Evolutionary conservation across 2,329 filamentous ascomycete genomes (phyloP).

Genomic region (Lasiodiplodia sp.): DNA sequence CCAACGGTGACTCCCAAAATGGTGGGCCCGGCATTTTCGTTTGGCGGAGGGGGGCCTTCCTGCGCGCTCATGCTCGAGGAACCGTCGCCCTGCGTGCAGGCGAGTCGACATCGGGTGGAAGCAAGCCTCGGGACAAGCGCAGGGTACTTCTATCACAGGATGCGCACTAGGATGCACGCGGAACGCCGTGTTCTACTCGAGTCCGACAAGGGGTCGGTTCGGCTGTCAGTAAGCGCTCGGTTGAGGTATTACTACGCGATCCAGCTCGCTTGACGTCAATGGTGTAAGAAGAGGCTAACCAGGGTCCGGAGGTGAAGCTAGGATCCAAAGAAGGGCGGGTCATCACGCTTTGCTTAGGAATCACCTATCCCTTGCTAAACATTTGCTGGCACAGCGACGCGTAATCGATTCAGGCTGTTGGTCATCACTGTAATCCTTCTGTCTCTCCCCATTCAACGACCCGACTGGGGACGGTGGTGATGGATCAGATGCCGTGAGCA

Average conservation of each 20-base stretch:
- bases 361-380: not conserved
- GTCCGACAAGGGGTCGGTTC: not conserved
- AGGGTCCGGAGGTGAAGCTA: not conserved
- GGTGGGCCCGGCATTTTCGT: conserved; percentile 47
- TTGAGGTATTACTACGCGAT: not conserved
- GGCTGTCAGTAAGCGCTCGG: not conserved
- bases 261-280: not conserved
- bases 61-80: not conserved
- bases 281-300: not conserved
- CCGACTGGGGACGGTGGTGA: not conserved
- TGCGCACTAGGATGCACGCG: not conserved
- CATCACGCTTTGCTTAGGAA: not conserved
- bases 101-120: not conserved
- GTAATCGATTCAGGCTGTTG: not conserved
- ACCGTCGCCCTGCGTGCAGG: not conserved
- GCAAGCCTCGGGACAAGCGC: not conserved
- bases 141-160: not conserved
- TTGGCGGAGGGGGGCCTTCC: conserved; percentile 35
- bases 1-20: conserved; percentile 53
- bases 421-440: not conserved
- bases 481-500: not conserved
- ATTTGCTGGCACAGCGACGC: not conserved
- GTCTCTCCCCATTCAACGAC: not conserved
- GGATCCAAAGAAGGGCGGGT: not conserved
- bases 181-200: not conserved